These are phyloP conservation scores for Phyllosticta citriasiana DNA, from an alignment of 2,329 filamentous ascomycete species.

Conservation along the genomic window DNA sequence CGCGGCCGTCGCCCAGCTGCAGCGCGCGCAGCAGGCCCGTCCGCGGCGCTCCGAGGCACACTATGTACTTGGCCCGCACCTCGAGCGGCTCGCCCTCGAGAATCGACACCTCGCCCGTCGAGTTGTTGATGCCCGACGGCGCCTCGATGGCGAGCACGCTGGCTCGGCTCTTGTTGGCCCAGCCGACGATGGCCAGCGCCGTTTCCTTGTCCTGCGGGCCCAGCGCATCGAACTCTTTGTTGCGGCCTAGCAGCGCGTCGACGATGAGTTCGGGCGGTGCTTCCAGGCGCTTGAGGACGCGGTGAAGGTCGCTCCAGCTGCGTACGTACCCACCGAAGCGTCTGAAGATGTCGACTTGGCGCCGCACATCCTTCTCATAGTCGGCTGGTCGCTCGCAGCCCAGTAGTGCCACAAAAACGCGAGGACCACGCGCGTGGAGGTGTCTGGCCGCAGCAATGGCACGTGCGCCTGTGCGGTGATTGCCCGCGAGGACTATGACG, in stretches of 20 bases:
- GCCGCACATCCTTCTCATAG: slow-evolving; percentile 66
- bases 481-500: slow-evolving; percentile 80
- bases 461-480: slow-evolving; percentile 78
- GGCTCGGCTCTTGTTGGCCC: slow-evolving; percentile 81
- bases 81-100: slow-evolving; percentile 69
- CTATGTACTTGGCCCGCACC: slow-evolving; percentile 70
- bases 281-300: slow-evolving; percentile 44
- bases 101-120: slow-evolving; percentile 44
- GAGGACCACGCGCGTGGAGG: slow-evolving; percentile 70
- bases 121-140: slow-evolving; percentile 77
- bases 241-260: slow-evolving; percentile 78
- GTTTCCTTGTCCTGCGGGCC: slow-evolving; percentile 72
- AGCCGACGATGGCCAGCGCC: slow-evolving; percentile 83
- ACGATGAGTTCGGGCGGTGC: slow-evolving; percentile 70
- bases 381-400: slow-evolving; percentile 76
- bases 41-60: slow-evolving; percentile 80
- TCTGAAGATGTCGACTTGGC: slow-evolving; percentile 74
- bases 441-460: slow-evolving; percentile 81
- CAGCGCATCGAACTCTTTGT: slow-evolving; percentile 80
- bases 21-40: slow-evolving; percentile 72
- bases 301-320: slow-evolving; percentile 48
- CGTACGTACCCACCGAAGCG: slow-evolving; percentile 70
- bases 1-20: slow-evolving; percentile 44
- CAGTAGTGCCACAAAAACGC: slow-evolving; percentile 73
- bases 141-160: slow-evolving; percentile 81